Percentiles rank a stretch among this genome's conserved stretches.
Conservation (phyloP, 768 basidiomycete genomes). For the Podaxis sp. region DNA sequence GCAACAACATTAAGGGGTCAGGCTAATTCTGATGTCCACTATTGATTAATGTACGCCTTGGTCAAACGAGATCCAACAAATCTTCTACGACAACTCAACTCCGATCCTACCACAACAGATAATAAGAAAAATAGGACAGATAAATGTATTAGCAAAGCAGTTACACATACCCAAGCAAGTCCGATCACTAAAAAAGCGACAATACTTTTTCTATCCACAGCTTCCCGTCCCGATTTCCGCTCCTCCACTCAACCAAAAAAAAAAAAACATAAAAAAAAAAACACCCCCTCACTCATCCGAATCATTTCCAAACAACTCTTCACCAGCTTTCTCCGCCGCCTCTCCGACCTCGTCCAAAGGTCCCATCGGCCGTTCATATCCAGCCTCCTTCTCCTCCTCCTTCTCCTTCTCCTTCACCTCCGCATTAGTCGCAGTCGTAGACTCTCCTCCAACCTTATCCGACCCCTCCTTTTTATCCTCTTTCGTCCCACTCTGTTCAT, state of each 20-base stretch:
- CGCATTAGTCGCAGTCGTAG: conserved; percentile 12
- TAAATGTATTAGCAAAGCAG: not conserved
- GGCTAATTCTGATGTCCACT: too few relatives aligned
- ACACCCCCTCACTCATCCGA: not conserved
- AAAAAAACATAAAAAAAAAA: not conserved
- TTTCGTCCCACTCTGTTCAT: conserved; percentile 4
- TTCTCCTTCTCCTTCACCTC: conserved; percentile 11
- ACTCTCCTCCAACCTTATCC: conserved; percentile 5
- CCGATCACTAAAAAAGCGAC: not conserved
- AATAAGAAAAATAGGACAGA: not conserved
- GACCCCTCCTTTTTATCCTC: conserved; percentile 15
- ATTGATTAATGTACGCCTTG: too few relatives aligned
- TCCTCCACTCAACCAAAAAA: not conserved
- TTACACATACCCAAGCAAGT: not conserved
- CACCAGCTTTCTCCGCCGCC: conserved; percentile 46
- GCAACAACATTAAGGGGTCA: too few relatives aligned
- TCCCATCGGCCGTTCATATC: conserved; percentile 20
- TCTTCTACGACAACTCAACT: too few relatives aligned
- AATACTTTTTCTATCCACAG: not conserved
- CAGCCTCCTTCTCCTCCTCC: conserved; percentile 9
- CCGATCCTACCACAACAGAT: not conserved
- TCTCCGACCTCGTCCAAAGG: conserved; percentile 46
- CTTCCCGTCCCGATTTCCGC: too few relatives aligned
- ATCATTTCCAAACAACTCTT: conserved; percentile 14
- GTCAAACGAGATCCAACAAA: too few relatives aligned